phyloP scores from a whole-genome alignment of 805 yeast species.

The Saccharomycopsis guyanensis region DNA sequence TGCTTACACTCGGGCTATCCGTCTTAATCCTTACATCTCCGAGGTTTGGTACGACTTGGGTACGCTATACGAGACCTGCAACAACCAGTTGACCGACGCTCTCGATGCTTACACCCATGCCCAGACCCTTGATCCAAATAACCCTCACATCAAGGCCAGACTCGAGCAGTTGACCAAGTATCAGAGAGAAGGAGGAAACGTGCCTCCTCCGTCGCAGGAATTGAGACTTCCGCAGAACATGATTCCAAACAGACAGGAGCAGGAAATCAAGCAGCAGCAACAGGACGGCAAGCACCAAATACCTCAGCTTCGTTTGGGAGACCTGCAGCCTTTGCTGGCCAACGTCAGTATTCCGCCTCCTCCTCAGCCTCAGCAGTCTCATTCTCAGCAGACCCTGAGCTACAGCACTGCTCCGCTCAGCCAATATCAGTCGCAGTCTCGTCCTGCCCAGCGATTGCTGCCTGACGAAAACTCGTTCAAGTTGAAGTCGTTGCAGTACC shows the following conservation, averaged over 20 bases:
- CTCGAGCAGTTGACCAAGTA: constrained; percentile 74
- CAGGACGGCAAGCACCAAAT: constrained; percentile 10
- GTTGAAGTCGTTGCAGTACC: neutral
- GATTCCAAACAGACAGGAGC: constrained; percentile 40
- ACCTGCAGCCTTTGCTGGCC: neutral
- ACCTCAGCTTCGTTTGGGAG: constrained; percentile 14
- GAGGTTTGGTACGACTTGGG: constrained; percentile 99
- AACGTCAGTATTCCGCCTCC: neutral
- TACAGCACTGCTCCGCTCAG: neutral
- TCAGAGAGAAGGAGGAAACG: constrained; percentile 59
- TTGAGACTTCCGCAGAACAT: constrained; percentile 56
- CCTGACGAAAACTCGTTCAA: neutral
- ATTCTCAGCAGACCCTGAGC: neutral
- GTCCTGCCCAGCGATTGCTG: neutral
- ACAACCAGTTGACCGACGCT: constrained; percentile 91
- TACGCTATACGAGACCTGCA: constrained; percentile 93
- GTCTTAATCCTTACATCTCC: constrained; percentile 89
- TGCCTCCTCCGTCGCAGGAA: constrained; percentile 66
- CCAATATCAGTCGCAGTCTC: neutral
- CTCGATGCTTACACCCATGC: constrained; percentile 96
- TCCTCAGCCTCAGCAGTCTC: neutral
- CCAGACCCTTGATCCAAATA: constrained; percentile 87
- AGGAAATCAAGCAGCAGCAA: constrained; percentile 14
- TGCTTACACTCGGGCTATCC: constrained; percentile 94
- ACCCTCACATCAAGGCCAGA: constrained; percentile 90